Evolutionary conservation across 768 basidiomycete species (phyloP).

Genomic region (Arthromyces matolae): DNA sequence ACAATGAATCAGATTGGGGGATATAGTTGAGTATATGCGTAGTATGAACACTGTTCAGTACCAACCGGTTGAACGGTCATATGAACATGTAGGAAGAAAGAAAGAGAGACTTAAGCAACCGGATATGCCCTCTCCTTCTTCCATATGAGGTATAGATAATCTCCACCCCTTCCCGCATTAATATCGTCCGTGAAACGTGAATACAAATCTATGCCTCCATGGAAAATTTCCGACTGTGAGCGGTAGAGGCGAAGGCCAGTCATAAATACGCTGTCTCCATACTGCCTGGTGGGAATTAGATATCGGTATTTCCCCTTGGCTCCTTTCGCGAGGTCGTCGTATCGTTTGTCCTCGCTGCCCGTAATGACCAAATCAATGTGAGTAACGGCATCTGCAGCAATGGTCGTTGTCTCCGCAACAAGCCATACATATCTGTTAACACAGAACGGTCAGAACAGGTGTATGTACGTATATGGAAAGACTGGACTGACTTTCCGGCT

Average conservation of each 20-base stretch:
- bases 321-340: neutral
- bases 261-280: neutral
- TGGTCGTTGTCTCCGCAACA: neutral
- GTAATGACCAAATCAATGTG: neutral
- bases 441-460: neutral
- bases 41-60: too few relatives aligned
- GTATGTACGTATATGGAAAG: neutral
- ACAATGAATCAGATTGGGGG: too few relatives aligned
- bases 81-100: too few relatives aligned
- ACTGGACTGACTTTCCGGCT: neutral
- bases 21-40: too few relatives aligned
- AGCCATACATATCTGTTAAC: neutral
- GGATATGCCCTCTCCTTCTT: neutral
- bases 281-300: neutral
- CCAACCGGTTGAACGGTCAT: too few relatives aligned
- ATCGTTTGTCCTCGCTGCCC: neutral
- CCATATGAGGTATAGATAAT: neutral
- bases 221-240: neutral
- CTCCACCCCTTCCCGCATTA: neutral
- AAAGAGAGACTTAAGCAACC: neutral
- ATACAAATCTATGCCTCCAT: neutral
- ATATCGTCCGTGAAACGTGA: neutral
- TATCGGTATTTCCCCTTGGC: neutral
- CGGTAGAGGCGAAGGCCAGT: neutral
- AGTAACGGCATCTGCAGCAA: too few relatives aligned